Evolutionary conservation across 1,284 basidiomycete species (phyloP).

Genomic region (Leccinum laetum): DNA sequence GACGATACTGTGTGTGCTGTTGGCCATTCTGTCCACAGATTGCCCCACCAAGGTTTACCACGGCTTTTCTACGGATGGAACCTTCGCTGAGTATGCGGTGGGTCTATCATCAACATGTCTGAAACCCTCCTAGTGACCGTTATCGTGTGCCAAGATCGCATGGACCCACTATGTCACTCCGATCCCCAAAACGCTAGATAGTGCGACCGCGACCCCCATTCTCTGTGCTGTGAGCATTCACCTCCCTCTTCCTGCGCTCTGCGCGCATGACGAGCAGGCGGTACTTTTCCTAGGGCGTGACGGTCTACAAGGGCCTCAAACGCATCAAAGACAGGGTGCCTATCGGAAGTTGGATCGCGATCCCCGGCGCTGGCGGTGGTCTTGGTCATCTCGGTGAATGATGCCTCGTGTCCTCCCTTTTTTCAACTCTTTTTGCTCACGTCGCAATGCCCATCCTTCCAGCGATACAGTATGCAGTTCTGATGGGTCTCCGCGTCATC

Average conservation of each 20-base stretch:
- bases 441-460: constrained; percentile 2
- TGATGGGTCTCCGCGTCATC: constrained; percentile 66
- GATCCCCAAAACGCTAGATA: constrained; percentile 58
- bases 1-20: not conserved
- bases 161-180: constrained; percentile 66
- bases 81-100: constrained; percentile 51
- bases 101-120: constrained; percentile 11
- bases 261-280: not conserved
- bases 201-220: constrained; percentile 62
- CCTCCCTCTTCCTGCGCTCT: not conserved
- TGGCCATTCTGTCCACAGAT: constrained; percentile 7
- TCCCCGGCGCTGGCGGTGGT: constrained; percentile 68
- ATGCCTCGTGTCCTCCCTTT: not conserved
- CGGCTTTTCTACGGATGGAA: constrained; percentile 62
- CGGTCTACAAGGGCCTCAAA: constrained; percentile 73
- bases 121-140: not conserved
- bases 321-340: constrained; percentile 39
- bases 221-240: constrained; percentile 55
- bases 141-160: constrained; percentile 38
- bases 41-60: constrained; percentile 48
- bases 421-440: not conserved
- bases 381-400: constrained; percentile 54
- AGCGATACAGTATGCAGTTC: constrained; percentile 67
- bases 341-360: constrained; percentile 67
- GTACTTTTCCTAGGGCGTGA: constrained; percentile 46